phyloP scores from a whole-genome alignment of 768 basidiomycete genomes.

The Suillus lakei region DNA sequence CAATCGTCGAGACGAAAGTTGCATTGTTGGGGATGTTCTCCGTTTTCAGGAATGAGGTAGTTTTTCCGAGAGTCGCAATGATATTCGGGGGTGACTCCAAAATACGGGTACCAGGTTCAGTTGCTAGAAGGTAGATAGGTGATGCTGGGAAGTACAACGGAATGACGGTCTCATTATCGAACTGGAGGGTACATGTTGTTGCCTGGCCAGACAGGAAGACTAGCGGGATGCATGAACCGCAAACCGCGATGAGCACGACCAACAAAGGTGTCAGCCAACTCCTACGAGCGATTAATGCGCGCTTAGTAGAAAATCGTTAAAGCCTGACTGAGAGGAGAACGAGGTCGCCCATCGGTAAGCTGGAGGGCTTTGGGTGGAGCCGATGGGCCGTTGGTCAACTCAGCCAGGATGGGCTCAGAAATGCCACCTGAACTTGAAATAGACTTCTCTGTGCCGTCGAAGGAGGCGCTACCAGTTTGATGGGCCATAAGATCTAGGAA shows the following conservation, averaged over 20 bases:
- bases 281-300: constrained; percentile 61
- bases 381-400: constrained; percentile 6
- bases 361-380: constrained; percentile 32
- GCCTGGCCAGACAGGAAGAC: constrained; percentile 59
- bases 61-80: constrained; percentile 48
- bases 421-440: constrained; percentile 14
- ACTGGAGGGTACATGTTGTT: constrained; percentile 53
- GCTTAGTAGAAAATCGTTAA: constrained; percentile 77
- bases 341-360: constrained; percentile 55
- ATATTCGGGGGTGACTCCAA: constrained; percentile 62
- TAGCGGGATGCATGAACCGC: constrained; percentile 69
- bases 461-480: constrained; percentile 14
- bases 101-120: constrained; percentile 40
- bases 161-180: constrained; percentile 40
- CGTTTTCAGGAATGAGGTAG: constrained; percentile 38
- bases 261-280: constrained; percentile 73
- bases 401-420: constrained; percentile 5
- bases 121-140: constrained; percentile 38
- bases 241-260: constrained; percentile 55
- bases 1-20: constrained; percentile 60
- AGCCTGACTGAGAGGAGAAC: constrained; percentile 66
- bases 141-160: constrained; percentile 63
- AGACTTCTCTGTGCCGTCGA: constrained; percentile 34
- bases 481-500: constrained; percentile 74
- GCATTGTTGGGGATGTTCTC: constrained; percentile 56